Evolutionary conservation across 2,329 filamentous ascomycete species (phyloP), one percentile per base, ranked within the genome.

Genomic region (Alternaria hordeiaustralica): DNA sequence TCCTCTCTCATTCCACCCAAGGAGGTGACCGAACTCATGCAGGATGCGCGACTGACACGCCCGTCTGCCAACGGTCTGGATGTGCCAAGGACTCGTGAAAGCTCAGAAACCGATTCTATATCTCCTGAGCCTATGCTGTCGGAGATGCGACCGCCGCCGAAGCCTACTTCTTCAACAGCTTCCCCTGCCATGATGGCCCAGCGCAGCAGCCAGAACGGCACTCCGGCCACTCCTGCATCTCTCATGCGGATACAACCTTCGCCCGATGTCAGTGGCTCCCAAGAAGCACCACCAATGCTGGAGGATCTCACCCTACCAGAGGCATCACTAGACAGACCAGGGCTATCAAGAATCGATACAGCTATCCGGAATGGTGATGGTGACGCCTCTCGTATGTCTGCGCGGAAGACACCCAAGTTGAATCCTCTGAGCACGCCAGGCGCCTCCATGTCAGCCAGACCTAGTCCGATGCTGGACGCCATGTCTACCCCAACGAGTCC

Each of bases 191-290:
- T 93, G 20, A 82, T 83, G 55, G 85, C 89, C 25, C 76, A 80
- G 33, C 70, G 70, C 30, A 74, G 76, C 82, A 56, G 61, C 33
- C 69, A 72, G 57, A 68, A 69, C 9, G 61, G 79, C 2, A 75
- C 75, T 18, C 80, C 56, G 11, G 94, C 93, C 2, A 97, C 94
- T 0, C 94, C 94, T 1, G 93, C 94, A 9, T 97, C 94, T 7
- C 82, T 97, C 62, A 97, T 97, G 92, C 79, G 80, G 44, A 75
- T 82, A 21, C 75, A 80, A n/a, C 75, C 78, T 20, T 79, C 78
- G 9, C 77, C 78, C 9, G 72, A 70, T n/a, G 78, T 79, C 57
- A 68, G 68, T 25, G 63, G 60, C 28, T 65, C 66, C 3, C 58
- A 64, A 28, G 70, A 76, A 9, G 60, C 69, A 10, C 75, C 72